A percentile compares a stretch with the other conserved stretches of the same genome.
phyloP scores from a whole-genome alignment of 768 basidiomycete species.

The Trametes elegans region DNA sequence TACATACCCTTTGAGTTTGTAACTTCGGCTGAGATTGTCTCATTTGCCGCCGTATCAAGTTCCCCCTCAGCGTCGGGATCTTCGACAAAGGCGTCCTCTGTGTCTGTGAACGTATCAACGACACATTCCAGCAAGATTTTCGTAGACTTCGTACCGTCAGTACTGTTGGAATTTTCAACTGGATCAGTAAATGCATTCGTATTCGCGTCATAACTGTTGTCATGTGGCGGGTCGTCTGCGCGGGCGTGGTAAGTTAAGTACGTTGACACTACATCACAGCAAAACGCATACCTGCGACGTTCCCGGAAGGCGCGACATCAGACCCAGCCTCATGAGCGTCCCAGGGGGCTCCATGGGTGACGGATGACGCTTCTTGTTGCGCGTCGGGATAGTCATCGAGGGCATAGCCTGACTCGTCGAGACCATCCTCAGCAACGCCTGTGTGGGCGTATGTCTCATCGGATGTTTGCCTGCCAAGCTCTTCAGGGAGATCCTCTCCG shows the following conservation, averaged over 20 bases:
- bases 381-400: neutral
- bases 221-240: neutral
- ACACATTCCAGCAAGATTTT: too few relatives aligned
- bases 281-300: neutral
- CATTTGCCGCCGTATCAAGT: too few relatives aligned
- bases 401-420: neutral
- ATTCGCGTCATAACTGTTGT: conserved; percentile 1
- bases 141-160: too few relatives aligned
- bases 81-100: too few relatives aligned
- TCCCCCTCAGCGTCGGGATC: too few relatives aligned
- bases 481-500: conserved; percentile 36
- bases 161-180: neutral
- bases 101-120: too few relatives aligned
- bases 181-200: neutral
- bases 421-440: neutral
- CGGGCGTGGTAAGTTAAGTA: too few relatives aligned
- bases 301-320: neutral
- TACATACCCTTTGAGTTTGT: neutral
- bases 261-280: neutral
- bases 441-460: conserved; percentile 44
- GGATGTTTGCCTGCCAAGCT: conserved; percentile 37
- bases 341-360: neutral
- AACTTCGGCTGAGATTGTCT: too few relatives aligned
- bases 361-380: too few relatives aligned
- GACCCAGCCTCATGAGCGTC: neutral